Evolutionary conservation across 768 basidiomycete species (phyloP), one percentile per base, ranked within the genome.

Genomic region (Kwoniella sp.): DNA sequence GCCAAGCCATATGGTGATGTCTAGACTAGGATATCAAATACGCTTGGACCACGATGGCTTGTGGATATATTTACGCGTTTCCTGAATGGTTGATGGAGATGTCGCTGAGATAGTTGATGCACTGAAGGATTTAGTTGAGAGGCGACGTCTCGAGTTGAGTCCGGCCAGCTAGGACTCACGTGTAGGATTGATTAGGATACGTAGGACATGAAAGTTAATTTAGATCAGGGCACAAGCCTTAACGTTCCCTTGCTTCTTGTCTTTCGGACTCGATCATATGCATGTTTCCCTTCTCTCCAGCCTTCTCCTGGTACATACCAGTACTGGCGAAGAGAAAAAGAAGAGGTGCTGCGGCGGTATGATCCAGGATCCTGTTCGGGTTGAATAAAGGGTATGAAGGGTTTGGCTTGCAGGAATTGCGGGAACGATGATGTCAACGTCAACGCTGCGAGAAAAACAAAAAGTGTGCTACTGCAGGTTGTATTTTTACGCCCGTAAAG

Each of bases 41-140:
- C 40, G 40, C 40, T 44, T 44, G 40, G 40, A 44, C 17, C 40
- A 15, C 40, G 40, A 44, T 44, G 40, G 40, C 40, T 44, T 44
- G 40, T 9, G n/a, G n/a, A n/a, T n/a, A n/a, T n/a, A n/a, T n/a
- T n/a, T n/a, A n/a, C n/a, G 3, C 17, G 40, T 44, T 9, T 44
- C 40, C 40, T 44, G 40, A 44, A 44, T 33, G 33, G 13, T 33
- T 13, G 33, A 33, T 6, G 5, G 17, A 44, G 40, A 44, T 44
- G 40, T 19, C 8, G 17, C 10, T 9, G 3, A 44, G 8, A 19
- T 44, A 44, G 40, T 3, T 44, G 17, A 9, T 19, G 10, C 40
- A 19, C n/a, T n/a, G n/a, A n/a, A n/a, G n/a, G n/a, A n/a, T n/a
- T n/a, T n/a, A n/a, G n/a, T n/a, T n/a, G n/a, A n/a, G n/a, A n/a